Conservation (phyloP, 2,329 filamentous ascomycete species). For the Diaporthe destruens region DNA sequence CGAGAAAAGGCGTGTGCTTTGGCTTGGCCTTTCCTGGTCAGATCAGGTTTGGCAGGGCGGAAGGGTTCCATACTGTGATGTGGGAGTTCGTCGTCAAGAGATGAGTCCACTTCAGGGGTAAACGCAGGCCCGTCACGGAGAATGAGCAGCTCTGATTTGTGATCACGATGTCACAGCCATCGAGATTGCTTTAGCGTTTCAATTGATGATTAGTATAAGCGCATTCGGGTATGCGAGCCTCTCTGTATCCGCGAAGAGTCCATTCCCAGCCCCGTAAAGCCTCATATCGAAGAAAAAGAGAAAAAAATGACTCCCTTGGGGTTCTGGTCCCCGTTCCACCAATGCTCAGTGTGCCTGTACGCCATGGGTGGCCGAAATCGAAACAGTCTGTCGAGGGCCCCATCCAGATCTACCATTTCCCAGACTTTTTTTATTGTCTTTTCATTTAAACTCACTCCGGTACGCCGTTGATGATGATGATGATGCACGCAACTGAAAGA, state of each 20-base stretch:
- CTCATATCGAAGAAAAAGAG: neutral
- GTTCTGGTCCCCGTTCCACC: slow-evolving; percentile 8
- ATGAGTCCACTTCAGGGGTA: neutral
- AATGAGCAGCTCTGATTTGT: slow-evolving; percentile 14
- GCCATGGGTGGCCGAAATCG: slow-evolving; percentile 25
- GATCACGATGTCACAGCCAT: slow-evolving; percentile 27
- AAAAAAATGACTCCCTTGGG: slow-evolving; percentile 18
- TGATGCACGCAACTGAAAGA: slow-evolving; percentile 32
- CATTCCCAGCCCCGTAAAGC: neutral
- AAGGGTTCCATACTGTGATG: neutral
- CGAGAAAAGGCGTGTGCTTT: neutral
- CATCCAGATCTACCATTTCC: slow-evolving; percentile 1
- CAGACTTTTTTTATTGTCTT: neutral
- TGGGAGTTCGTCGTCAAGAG: neutral
- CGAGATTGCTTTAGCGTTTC: slow-evolving; percentile 3
- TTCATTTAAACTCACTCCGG: slow-evolving; percentile 28
- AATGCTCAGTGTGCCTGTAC: slow-evolving; percentile 24
- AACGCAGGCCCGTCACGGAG: neutral
- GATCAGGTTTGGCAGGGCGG: neutral
- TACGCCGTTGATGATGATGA: slow-evolving; percentile 31
- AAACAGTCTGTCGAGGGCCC: slow-evolving; percentile 32
- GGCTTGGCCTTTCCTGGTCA: neutral
- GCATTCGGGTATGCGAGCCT: slow-evolving; percentile 4
- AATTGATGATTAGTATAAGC: slow-evolving; percentile 30
- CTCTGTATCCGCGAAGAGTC: neutral